A percentile compares a stretch with the other conserved stretches of the same genome.
phyloP scores from a whole-genome alignment of 176 grass and related monocot species.

The Microstegium vimineum region DNA sequence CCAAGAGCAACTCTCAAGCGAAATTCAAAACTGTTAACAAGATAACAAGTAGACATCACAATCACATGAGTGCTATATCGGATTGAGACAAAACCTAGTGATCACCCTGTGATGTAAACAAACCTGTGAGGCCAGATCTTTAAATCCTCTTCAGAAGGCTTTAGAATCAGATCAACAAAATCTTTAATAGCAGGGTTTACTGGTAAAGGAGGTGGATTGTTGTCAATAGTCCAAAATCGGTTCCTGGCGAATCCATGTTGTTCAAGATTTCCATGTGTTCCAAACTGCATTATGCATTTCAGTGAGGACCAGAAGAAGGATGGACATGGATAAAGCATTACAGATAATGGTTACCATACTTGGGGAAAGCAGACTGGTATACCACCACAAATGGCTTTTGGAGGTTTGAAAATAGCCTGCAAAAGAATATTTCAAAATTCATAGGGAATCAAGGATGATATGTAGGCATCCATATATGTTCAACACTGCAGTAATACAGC shows the following conservation, averaged over 20 bases:
- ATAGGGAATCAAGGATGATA: background rate
- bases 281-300: constrained; percentile 67
- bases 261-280: constrained; percentile 78
- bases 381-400: constrained; percentile 83
- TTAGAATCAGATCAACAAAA: constrained; percentile 81
- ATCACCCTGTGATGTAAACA: background rate
- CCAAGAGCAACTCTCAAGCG: constrained; percentile 89
- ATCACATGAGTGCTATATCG: background rate
- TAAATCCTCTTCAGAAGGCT: constrained; percentile 67
- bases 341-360: constrained; percentile 47
- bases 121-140: constrained; percentile 91
- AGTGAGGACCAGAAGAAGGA: background rate
- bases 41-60: background rate
- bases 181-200: constrained; percentile 51
- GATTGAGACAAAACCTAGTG: background rate
- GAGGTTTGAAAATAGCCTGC: constrained; percentile 81
- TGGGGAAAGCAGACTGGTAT: constrained; percentile 98
- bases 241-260: constrained; percentile 89
- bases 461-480: background rate
- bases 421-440: constrained; percentile 26
- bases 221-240: constrained; percentile 64
- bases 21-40: constrained; percentile 48
- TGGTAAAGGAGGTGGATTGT: constrained; percentile 64
- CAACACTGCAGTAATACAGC: background rate
- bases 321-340: constrained; percentile 11